Conservation (phyloP, 148 eudicot genomes). For the Dianthus caryophyllus region DNA sequence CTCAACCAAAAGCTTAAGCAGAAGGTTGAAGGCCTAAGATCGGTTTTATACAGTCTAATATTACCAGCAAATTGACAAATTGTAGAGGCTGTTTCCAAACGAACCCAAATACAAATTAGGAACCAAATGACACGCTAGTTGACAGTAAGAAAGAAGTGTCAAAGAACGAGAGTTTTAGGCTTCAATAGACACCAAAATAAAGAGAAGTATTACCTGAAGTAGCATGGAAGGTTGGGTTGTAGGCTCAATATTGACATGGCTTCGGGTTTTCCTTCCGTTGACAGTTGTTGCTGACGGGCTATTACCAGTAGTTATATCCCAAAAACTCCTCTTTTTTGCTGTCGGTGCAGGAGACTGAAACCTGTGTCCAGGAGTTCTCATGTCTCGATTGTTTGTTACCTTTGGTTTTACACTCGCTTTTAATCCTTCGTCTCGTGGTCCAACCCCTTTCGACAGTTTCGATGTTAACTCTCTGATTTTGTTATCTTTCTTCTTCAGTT, state of each 20-base stretch:
- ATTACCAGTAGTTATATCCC: constrained; percentile 88
- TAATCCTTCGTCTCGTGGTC: constrained; percentile 28
- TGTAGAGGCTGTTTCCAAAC: too few relatives aligned
- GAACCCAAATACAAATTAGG: too few relatives aligned
- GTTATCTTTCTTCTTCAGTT: constrained; percentile 62
- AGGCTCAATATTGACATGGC: constrained; percentile 45
- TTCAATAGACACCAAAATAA: neutral
- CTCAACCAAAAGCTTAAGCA: too few relatives aligned
- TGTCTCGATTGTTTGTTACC: constrained; percentile 34
- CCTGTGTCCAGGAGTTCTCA: constrained; percentile 52
- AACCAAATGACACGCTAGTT: too few relatives aligned
- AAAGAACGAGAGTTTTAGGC: too few relatives aligned
- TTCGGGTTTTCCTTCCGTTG: constrained; percentile 72
- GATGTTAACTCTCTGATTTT: constrained; percentile 48
- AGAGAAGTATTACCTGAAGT: constrained; percentile 58
- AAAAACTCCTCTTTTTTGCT: constrained; percentile 72
- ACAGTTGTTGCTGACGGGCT: constrained; percentile 61
- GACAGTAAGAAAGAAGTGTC: too few relatives aligned
- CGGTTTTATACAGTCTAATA: too few relatives aligned
- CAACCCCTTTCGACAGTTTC: constrained; percentile 23
- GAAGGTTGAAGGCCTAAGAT: too few relatives aligned
- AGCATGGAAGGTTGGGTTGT: constrained; percentile 69
- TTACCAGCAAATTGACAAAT: too few relatives aligned
- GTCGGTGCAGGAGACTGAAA: constrained; percentile 63
- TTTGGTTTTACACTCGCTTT: constrained; percentile 50